phyloP scores from a whole-genome alignment of 139 green algal species.

The Gonium pectorale region DNA sequence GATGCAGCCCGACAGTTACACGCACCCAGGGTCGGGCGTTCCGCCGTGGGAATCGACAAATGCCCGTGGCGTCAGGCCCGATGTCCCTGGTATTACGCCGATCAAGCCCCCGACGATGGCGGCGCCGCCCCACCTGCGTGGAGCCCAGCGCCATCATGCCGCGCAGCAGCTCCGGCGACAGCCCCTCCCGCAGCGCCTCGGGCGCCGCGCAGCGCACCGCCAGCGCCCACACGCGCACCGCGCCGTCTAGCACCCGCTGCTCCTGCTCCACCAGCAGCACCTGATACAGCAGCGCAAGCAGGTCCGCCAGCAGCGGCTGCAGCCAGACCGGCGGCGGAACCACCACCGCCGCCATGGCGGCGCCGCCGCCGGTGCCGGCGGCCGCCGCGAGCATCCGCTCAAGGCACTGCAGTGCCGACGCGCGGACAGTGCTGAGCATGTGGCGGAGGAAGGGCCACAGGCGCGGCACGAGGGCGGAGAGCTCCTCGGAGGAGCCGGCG shows the following conservation, averaged over 20 bases:
- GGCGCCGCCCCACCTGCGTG: slow-evolving; percentile 23
- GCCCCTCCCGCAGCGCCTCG: background rate
- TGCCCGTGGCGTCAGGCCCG: no score
- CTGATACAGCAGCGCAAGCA: slow-evolving; percentile 80
- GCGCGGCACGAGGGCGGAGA: slow-evolving; percentile 36
- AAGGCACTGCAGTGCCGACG: slow-evolving; percentile 74
- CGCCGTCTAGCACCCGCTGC: slow-evolving; percentile 52
- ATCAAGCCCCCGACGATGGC: no score
- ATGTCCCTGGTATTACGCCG: no score
- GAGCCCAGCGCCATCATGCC: background rate
- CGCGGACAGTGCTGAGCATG: slow-evolving; percentile 78
- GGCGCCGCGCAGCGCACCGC: slow-evolving; percentile 60
- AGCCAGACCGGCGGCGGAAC: slow-evolving; percentile 51
- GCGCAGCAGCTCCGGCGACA: slow-evolving; percentile 15
- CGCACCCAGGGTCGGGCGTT: no score
- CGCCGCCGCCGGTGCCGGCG: background rate
- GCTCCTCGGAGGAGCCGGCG: slow-evolving; percentile 8
- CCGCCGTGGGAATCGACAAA: no score
- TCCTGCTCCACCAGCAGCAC: slow-evolving; percentile 83
- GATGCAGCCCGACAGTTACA: no score
- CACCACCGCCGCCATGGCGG: background rate
- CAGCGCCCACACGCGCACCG: slow-evolving; percentile 69
- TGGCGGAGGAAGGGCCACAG: slow-evolving; percentile 84
- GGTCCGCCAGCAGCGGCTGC: slow-evolving; percentile 54
- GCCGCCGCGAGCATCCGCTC: slow-evolving; percentile 58